phyloP scores from a whole-genome alignment of 83 land plant genomes.

The Picea abies region DNA sequence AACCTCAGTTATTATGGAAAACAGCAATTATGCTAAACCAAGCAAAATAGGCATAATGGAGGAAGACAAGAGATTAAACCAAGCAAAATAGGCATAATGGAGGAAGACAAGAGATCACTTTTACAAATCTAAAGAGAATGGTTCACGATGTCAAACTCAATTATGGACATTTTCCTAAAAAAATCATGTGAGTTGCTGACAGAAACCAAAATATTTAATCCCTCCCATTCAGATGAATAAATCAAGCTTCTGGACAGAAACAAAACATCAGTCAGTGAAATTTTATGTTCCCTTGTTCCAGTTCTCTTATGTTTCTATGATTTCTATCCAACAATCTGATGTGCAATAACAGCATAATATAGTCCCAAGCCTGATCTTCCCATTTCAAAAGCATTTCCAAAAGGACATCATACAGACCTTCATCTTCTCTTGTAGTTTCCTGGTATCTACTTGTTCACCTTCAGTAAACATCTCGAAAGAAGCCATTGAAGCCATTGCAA shows the following conservation, averaged over 20 bases:
- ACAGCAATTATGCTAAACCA: background rate
- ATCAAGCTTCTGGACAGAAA: no score
- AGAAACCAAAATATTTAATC: background rate
- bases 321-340: background rate
- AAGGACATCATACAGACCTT: constrained; percentile 28
- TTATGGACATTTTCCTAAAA: background rate
- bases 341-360: background rate
- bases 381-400: background rate
- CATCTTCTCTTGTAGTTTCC: constrained; percentile 78
- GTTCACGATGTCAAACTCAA: no score
- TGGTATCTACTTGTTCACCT: constrained; percentile 64
- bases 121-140: background rate
- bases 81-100: background rate
- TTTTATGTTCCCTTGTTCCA: background rate
- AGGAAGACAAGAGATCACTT: background rate
- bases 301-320: background rate
- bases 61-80: background rate
- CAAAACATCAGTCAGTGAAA: no score
- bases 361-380: background rate
- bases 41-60: background rate
- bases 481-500: constrained; percentile 95
- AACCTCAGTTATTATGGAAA: background rate
- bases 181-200: background rate
- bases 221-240: no score
- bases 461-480: constrained; percentile 72